Percentiles rank a stretch among this genome's conserved stretches.
phyloP scores from a whole-genome alignment of 1,284 basidiomycete genomes.

The Rhodotorula sp. region DNA sequence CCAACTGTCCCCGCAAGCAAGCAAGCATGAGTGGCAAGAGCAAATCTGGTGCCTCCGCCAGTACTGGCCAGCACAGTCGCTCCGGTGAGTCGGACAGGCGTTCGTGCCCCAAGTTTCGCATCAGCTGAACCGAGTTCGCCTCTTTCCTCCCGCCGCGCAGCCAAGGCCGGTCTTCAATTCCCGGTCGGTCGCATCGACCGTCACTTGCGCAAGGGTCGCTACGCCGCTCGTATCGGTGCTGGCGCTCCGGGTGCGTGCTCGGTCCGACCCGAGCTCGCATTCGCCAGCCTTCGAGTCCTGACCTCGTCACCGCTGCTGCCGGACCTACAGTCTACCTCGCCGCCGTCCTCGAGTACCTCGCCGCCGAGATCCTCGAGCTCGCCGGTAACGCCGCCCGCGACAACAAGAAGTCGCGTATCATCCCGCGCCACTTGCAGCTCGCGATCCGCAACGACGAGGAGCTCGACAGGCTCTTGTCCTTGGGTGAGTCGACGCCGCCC shows the following conservation, averaged over 20 bases:
- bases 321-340: constrained; percentile 73
- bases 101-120: background rate
- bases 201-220: constrained; percentile 55
- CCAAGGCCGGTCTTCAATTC: constrained; percentile 78
- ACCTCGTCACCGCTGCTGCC: constrained; percentile 4
- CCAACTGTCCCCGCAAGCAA: background rate
- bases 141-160: constrained; percentile 52
- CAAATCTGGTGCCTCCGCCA: background rate
- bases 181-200: constrained; percentile 85
- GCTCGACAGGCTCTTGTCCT: constrained; percentile 63
- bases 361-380: constrained; percentile 82
- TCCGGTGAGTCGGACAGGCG: background rate
- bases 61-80: background rate
- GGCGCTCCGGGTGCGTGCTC: constrained; percentile 64
- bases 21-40: background rate
- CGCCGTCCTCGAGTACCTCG: constrained; percentile 77
- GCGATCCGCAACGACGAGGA: constrained; percentile 63
- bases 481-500: constrained; percentile 41
- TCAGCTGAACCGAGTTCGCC: background rate
- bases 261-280: background rate
- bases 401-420: constrained; percentile 84
- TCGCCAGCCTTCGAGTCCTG: background rate
- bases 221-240: constrained; percentile 66
- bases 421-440: constrained; percentile 83
- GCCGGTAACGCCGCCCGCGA: constrained; percentile 74